These are phyloP conservation scores for Aciculoconidium aculeatum DNA, from an alignment of 805 yeast genomes.

Conservation along the genomic window DNA sequence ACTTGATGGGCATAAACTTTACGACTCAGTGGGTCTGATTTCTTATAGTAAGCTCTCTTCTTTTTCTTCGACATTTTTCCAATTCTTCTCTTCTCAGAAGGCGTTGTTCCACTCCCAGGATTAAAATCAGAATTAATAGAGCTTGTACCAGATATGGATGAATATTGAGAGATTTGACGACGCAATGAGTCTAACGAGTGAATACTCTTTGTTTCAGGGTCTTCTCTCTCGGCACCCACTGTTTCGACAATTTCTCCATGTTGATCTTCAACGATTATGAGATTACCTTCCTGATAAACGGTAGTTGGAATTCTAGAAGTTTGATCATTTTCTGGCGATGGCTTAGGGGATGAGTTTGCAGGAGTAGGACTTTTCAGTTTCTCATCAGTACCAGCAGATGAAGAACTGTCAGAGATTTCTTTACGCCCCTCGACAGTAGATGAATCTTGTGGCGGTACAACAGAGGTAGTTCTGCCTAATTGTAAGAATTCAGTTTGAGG, in stretches of 20 bases:
- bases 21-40: slow-evolving; percentile 25
- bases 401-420: slow-evolving; percentile 5
- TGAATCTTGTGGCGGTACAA: slow-evolving; percentile 4
- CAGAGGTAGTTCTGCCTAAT: slow-evolving; percentile 26
- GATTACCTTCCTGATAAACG: slow-evolving; percentile 59
- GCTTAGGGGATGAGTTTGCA: too few species aligned
- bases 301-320: slow-evolving; percentile 25
- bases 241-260: slow-evolving; percentile 75
- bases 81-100: slow-evolving; percentile 10
- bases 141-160: slow-evolving; percentile 19
- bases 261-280: slow-evolving; percentile 72
- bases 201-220: slow-evolving; percentile 16
- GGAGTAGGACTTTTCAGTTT: background rate
- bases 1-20: slow-evolving; percentile 70
- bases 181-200: slow-evolving; percentile 38
- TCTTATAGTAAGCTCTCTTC: slow-evolving; percentile 24
- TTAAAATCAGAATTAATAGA: slow-evolving; percentile 12
- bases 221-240: slow-evolving; percentile 23
- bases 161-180: slow-evolving; percentile 29
- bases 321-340: too few species aligned
- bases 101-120: too few species aligned
- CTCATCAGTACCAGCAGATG: slow-evolving; percentile 2
- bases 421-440: too few species aligned
- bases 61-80: slow-evolving; percentile 10
- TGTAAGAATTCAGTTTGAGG: slow-evolving; percentile 38